Evolutionary conservation across 805 yeast species (phyloP).

Genomic region (Candida parachauliodes): DNA sequence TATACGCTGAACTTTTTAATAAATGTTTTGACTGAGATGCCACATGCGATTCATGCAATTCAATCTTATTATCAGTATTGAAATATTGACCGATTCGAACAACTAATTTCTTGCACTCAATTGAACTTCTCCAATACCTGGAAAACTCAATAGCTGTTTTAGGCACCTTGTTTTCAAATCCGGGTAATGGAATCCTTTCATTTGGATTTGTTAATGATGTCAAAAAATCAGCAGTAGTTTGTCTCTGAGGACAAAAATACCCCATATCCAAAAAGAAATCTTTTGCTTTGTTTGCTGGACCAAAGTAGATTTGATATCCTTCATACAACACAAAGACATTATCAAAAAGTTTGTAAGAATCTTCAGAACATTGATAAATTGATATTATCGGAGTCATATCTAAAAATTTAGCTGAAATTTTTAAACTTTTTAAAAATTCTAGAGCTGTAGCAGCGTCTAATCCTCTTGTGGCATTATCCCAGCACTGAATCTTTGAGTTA

Average conservation of each 20-base stretch:
- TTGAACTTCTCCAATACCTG: slow-evolving; percentile 53
- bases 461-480: not conserved
- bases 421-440: not conserved
- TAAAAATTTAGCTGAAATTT: not conserved
- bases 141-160: not conserved
- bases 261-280: not conserved
- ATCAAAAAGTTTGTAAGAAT: not conserved
- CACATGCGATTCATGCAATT: slow-evolving; percentile 18
- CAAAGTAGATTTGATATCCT: not conserved
- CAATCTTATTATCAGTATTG: slow-evolving; percentile 12
- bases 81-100: slow-evolving; percentile 41
- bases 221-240: not conserved
- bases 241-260: not conserved
- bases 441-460: not conserved
- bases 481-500: not conserved
- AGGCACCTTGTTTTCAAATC: not conserved
- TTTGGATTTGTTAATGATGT: not conserved
- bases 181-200: not conserved
- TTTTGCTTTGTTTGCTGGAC: not conserved
- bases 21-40: slow-evolving; percentile 41
- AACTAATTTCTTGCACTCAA: slow-evolving; percentile 40
- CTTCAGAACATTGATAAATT: not conserved
- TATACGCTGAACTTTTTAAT: slow-evolving; percentile 30
- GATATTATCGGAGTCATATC: not conserved
- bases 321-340: not conserved